Evolutionary conservation across 768 basidiomycete genomes (phyloP).

Genomic region (Phanerochaete sordida): DNA sequence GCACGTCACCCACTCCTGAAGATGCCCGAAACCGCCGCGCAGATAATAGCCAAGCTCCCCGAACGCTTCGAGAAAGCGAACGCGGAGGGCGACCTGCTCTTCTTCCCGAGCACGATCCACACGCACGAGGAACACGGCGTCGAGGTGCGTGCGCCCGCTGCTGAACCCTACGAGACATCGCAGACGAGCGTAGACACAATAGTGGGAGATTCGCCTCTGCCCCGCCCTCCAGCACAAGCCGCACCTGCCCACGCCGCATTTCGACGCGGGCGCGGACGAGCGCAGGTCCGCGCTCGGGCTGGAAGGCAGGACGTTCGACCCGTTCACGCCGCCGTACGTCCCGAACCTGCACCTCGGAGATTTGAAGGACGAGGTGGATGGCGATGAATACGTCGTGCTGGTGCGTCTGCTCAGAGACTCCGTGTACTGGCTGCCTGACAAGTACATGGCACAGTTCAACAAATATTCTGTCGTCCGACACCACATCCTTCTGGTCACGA

Average conservation of each 20-base stretch:
- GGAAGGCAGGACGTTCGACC: constrained; percentile 44
- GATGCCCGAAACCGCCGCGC: constrained; percentile 17
- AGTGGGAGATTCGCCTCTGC: constrained; percentile 88
- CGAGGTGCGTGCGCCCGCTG: constrained; percentile 44
- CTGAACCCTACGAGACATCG: not conserved
- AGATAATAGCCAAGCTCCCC: constrained; percentile 55
- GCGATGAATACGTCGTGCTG: constrained; percentile 62
- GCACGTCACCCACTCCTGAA: not conserved
- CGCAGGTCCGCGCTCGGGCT: constrained; percentile 21
- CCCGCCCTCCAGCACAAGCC: constrained; percentile 84
- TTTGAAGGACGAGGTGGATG: constrained; percentile 56
- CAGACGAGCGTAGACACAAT: constrained; percentile 3
- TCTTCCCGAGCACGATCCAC: constrained; percentile 72
- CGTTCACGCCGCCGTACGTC: constrained; percentile 86
- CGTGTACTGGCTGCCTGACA: not conserved
- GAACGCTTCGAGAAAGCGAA: constrained; percentile 55
- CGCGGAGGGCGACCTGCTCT: constrained; percentile 63
- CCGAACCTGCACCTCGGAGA: constrained; percentile 74
- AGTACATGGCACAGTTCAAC: constrained; percentile 54
- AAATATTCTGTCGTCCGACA: constrained; percentile 81
- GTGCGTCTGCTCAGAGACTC: constrained; percentile 37
- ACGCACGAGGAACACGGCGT: constrained; percentile 58
- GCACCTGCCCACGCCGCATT: constrained; percentile 41
- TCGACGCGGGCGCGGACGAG: constrained; percentile 25
- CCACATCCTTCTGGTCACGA: constrained; percentile 86